Conservation (phyloP, 2,329 filamentous ascomycete genomes). For the Ophiostoma tasmaniense region DNA sequence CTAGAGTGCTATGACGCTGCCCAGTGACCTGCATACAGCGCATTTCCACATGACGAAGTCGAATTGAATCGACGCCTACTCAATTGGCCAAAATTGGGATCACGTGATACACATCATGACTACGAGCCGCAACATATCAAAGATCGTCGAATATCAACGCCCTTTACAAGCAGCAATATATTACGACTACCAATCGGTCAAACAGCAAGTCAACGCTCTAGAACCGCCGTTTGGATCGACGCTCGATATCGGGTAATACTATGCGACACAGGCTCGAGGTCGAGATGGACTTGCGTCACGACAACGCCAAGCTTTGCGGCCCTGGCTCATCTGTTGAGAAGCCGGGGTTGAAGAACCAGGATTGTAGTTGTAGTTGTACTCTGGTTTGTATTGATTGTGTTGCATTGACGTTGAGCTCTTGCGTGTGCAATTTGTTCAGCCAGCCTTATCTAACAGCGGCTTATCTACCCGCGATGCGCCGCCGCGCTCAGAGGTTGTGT, state of each 20-base stretch:
- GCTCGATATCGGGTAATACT: not conserved
- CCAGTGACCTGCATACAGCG: not conserved
- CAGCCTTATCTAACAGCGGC: not conserved
- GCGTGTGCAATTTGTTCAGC: not conserved
- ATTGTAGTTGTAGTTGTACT: not conserved
- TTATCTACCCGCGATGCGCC: not conserved
- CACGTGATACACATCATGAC: not conserved
- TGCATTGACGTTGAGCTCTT: not conserved
- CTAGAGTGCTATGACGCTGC: not conserved
- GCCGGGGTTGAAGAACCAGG: conserved; percentile 1
- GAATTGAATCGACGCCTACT: not conserved
- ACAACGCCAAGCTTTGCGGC: conserved; percentile 2
- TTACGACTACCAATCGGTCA: not conserved
- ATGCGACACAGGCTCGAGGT: not conserved
- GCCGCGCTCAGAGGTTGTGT: not conserved
- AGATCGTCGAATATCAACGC: no score
- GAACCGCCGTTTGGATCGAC: not conserved
- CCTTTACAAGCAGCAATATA: no score
- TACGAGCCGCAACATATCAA: not conserved
- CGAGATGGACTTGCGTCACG: not conserved
- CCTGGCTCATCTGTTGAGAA: conserved; percentile 1
- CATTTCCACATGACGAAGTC: not conserved
- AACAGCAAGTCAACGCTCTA: not conserved
- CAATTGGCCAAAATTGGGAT: not conserved
- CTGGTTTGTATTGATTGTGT: no score